Evolutionary conservation across 352 stramenopile species (phyloP), one percentile per base, ranked within the genome.

Genomic region (Pythium scleroteichum): DNA sequence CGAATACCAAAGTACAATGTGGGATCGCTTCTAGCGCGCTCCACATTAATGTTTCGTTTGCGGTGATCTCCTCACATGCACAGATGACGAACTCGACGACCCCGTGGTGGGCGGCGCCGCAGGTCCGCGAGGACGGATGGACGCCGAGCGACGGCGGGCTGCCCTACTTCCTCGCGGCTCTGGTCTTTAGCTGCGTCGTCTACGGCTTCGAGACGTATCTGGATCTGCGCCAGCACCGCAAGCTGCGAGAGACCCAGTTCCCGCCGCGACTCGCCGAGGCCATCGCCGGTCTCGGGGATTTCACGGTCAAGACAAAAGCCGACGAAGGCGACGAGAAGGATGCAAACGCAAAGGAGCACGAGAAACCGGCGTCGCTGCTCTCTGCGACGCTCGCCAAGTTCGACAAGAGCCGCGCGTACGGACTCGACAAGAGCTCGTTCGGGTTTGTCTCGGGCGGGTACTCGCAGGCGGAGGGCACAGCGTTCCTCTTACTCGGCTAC

Each of bases 401-500:
- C 62, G 79, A 91, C 66, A 94, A 87, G 55, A 94, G 92, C 27
- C 92, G 97, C 73, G 75, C 87, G 8, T 99, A 99, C 72, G 92
- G 94, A 14, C 75, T 98, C 13, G 96, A 98, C 73, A 99, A 99
- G 79, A 98, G 97, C 68, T 80, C 87, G 46, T 98, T 99, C 63
- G 89, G 82, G 20, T 95, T 99, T 55, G 63, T 99, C 27, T 89
- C 84, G 12, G 88, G 79, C 39, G 75, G 76, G 8, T 98, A 98
- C 76, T 75, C 78, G 12, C 80, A 95, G 48, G 33, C 89, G 19
- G 87, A 98, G 57, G 83, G 79, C 27, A 85, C 96, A 6, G 69
- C 60, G 12, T 90, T 98, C 55, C 70, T 99, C 22, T 54, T 98
- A 20, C 59, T 96, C 5, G 97, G 97, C 29, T 97, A 97, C 56